Evolutionary conservation across 2,329 filamentous ascomycete species (phyloP).

Genomic region (Pyrenophora teres): DNA sequence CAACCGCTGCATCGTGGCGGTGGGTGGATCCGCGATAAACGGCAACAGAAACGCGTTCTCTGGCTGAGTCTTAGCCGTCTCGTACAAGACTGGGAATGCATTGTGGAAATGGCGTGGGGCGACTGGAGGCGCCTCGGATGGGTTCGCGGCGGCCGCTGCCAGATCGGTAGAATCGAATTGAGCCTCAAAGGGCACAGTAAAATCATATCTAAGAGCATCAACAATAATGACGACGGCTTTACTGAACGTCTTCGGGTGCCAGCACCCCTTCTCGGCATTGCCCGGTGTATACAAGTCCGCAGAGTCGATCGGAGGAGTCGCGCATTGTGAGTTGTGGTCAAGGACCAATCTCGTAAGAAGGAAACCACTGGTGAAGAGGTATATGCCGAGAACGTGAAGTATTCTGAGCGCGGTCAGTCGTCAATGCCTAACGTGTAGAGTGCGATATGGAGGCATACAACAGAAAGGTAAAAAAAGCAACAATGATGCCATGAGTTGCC

Average conservation of each 20-base stretch:
- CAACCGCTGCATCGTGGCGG: constrained; percentile 85
- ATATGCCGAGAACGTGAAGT: constrained; percentile 80
- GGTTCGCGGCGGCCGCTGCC: constrained; percentile 18
- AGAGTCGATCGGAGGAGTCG: constrained; percentile 69
- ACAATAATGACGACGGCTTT: constrained; percentile 90
- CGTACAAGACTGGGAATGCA: constrained; percentile 83
- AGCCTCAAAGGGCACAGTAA: constrained; percentile 77
- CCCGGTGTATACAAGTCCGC: constrained; percentile 44
- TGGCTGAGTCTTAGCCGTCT: constrained; percentile 74
- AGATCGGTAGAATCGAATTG: constrained; percentile 52
- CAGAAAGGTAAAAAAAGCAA: constrained; percentile 72
- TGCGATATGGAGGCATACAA: constrained; percentile 49
- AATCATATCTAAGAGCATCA: constrained; percentile 95
- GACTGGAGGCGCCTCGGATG: constrained; percentile 15
- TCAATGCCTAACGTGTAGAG: neutral
- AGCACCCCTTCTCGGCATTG: constrained; percentile 71
- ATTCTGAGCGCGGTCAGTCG: constrained; percentile 50
- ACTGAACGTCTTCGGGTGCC: constrained; percentile 93
- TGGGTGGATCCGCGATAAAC: constrained; percentile 96
- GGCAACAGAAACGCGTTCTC: constrained; percentile 86
- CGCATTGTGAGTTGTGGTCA: constrained; percentile 77
- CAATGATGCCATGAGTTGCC: constrained; percentile 56
- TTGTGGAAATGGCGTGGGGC: constrained; percentile 75
- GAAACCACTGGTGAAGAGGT: constrained; percentile 94
- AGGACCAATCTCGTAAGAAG: constrained; percentile 83